Base-by-base conservation (phyloP, 2,329 filamentous ascomycete species). In the Alternaria arborescens region DNA sequence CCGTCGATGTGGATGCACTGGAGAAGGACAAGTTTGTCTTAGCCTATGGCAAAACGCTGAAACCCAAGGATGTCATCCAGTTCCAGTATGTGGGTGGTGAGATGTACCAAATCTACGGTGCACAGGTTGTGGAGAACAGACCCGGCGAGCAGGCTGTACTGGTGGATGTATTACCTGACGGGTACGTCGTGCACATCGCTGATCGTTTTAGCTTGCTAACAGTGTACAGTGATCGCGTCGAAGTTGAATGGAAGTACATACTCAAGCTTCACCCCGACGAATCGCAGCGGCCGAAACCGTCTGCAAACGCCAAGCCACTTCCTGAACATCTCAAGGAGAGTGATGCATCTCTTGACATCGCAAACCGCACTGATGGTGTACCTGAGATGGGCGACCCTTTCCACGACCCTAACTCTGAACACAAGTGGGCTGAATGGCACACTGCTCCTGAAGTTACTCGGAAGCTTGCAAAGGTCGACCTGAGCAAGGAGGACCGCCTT, bases 21-120 rank as follows among this genome's bases (percentile, higher is more conserved):
- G 93, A 95, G 71, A 85, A 86, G 53, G 89, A 91, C 75, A 82
- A 87, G 57, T 87, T 88, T 62, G 86, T 95, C 57, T 85, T 85
- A 52, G 85, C 88, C 58, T 89, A 89, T 43, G 93, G 92, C 2
- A 85, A 85, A 54, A 85, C 85, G 1, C 82, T 97, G 59, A 87
- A 89, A 71, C 82, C 85, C 61, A 91, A 92, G 59, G 90, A 95
- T 55, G 86, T 94, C 32, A 91, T 95, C 66, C 95, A 99, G 76
- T 87, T 95, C 74, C 95, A 99, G 78, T 90, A 91, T 75, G 83
- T 90, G 79, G 76, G 73, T 40, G 87, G 89, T 75, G 89, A 91
- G 28, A 92, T 97, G 62, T 89, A 91, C 38, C 92, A 98, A 58
- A 95, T 98, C 42, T 97, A 97, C 79, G 95, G 93, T 38, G 95